phyloP scores from a whole-genome alignment of 192 early-diverging fungal species.

The Coemansia sp. region DNA sequence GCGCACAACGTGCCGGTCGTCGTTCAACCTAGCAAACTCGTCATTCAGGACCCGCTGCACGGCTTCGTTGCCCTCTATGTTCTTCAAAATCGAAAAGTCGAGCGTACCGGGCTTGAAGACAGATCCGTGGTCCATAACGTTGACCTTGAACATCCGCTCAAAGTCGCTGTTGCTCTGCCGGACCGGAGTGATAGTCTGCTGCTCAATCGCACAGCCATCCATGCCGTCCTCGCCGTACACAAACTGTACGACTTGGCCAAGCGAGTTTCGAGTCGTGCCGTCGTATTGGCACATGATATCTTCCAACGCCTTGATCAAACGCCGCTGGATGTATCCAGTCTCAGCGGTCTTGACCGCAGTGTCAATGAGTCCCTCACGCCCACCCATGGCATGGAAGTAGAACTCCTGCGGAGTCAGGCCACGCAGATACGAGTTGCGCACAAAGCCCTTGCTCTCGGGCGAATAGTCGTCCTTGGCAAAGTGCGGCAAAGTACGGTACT shows the following conservation, averaged over 20 bases:
- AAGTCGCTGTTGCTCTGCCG: constrained; percentile 69
- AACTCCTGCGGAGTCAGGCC: constrained; percentile 97
- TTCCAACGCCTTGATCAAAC: constrained; percentile 96
- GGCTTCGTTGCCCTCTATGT: constrained; percentile 72
- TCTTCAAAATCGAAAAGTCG: constrained; percentile 70
- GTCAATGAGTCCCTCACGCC: constrained; percentile 99
- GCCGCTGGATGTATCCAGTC: constrained; percentile 98
- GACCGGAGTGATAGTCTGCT: constrained; percentile 74
- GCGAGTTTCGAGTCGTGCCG: constrained; percentile 93
- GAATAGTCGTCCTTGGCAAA: constrained; percentile 97
- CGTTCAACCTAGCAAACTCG: constrained; percentile 75
- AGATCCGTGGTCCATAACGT: constrained; percentile 66
- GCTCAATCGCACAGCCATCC: constrained; percentile 89
- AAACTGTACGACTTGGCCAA: constrained; percentile 93
- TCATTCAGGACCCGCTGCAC: constrained; percentile 74
- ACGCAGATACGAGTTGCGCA: constrained; percentile 62
- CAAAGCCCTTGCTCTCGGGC: constrained; percentile 68
- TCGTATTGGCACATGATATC: constrained; percentile 98
- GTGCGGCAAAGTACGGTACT: constrained; percentile 92
- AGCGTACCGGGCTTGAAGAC: constrained; percentile 71
- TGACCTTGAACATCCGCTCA: constrained; percentile 77
- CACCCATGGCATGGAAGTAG: constrained; percentile 99
- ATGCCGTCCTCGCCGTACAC: constrained; percentile 98
- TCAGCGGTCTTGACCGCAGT: constrained; percentile 99
- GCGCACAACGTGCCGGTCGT: constrained; percentile 77